Conservation (phyloP, 306 rosid species). For the Mimosa pudica region DNA sequence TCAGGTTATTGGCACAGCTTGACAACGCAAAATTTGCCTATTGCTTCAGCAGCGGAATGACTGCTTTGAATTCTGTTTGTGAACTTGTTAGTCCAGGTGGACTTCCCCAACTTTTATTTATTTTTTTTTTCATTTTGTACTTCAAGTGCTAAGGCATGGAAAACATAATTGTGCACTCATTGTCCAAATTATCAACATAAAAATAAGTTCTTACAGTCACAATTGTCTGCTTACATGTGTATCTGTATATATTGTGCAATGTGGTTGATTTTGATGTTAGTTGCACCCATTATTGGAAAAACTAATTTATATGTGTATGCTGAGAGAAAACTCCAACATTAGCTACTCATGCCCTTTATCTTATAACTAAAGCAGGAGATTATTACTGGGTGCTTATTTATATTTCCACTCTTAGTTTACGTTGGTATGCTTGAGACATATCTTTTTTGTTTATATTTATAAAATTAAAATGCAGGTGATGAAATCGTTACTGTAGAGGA, state of each 20-base stretch:
- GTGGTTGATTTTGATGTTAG: too few species aligned
- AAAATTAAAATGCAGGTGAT: slow-evolving; percentile 56
- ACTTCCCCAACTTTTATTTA: slow-evolving; percentile 31
- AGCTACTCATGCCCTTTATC: too few species aligned
- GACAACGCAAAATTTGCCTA: slow-evolving; percentile 85
- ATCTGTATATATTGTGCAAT: too few species aligned
- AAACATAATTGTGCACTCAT: neutral
- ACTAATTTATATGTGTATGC: too few species aligned
- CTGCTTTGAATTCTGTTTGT: slow-evolving; percentile 61
- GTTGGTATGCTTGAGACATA: too few species aligned
- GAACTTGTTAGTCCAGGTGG: slow-evolving; percentile 76
- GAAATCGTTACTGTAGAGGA: slow-evolving; percentile 92
- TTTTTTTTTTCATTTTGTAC: neutral
- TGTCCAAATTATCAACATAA: too few species aligned
- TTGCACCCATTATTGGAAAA: too few species aligned
- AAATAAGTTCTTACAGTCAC: too few species aligned
- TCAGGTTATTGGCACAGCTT: too few species aligned
- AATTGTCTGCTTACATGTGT: too few species aligned
- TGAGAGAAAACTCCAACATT: too few species aligned
- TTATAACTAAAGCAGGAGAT: neutral
- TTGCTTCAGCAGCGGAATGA: slow-evolving; percentile 98
- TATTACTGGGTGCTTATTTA: neutral
- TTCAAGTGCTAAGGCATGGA: neutral
- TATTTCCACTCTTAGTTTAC: too few species aligned
- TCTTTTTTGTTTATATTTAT: slow-evolving; percentile 20